These are phyloP conservation scores for Boletus patriciae DNA, from an alignment of 768 basidiomycete species.

Conservation along the genomic window DNA sequence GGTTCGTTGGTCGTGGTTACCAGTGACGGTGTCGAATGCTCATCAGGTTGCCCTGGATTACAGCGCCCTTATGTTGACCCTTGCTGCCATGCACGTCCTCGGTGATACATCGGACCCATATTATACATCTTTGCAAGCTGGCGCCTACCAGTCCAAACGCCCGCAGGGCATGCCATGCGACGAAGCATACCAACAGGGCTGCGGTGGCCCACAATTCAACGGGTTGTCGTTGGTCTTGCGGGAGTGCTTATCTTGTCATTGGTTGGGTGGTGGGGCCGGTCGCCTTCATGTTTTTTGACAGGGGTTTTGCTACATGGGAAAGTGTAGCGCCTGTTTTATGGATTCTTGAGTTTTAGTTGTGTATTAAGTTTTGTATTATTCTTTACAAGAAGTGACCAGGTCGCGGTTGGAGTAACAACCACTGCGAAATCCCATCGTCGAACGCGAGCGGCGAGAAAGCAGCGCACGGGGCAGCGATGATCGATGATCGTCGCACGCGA, in stretches of 20 bases:
- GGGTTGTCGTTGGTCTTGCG: conserved; percentile 59
- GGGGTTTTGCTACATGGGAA: too few relatives aligned
- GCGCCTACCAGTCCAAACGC: conserved; percentile 58
- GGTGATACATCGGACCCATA: conserved; percentile 71
- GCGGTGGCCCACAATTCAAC: conserved; percentile 53
- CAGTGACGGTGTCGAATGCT: conserved; percentile 11
- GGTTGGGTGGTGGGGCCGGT: conserved; percentile 38
- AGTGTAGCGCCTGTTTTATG: too few relatives aligned
- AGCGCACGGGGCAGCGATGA: too few relatives aligned
- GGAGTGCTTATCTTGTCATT: conserved; percentile 55
- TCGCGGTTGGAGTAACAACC: too few relatives aligned
- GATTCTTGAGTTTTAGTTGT: too few relatives aligned
- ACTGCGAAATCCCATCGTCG: too few relatives aligned
- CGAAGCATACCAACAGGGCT: conserved; percentile 57
- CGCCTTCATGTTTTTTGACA: too few relatives aligned
- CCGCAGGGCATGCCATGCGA: conserved; percentile 81
- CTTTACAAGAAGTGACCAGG: too few relatives aligned
- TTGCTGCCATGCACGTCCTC: conserved; percentile 76
- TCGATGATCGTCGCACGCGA: too few relatives aligned
- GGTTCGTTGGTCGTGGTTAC: conserved; percentile 39
- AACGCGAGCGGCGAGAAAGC: too few relatives aligned
- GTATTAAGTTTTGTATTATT: too few relatives aligned
- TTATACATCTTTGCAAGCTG: conserved; percentile 69
- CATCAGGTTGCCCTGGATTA: conserved; percentile 78
- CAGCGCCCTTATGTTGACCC: conserved; percentile 84